Evolutionary conservation across 768 basidiomycete species (phyloP), one percentile per base, ranked within the genome.

Genomic region (Dioszegia crocea): DNA sequence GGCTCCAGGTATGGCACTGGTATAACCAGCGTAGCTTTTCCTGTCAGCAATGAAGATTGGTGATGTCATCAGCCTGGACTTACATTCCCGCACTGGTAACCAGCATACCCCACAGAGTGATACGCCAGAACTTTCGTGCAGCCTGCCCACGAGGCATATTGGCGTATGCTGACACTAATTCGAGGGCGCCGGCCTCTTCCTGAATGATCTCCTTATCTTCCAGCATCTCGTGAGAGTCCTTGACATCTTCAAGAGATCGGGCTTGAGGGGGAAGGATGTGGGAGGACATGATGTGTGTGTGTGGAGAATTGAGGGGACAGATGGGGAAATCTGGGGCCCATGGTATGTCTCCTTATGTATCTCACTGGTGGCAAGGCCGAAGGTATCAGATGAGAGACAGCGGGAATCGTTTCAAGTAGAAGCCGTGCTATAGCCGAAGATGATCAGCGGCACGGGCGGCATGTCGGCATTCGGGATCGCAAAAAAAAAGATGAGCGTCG

Each of bases 61-160:
- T 2, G 30, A n/a, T n/a, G n/a, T n/a, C n/a, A n/a, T n/a, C n/a
- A n/a, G n/a, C n/a, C n/a, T n/a, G 50, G 57, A 56, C 60, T 55
- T 31, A 61, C 55, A 61, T 46, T 33, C 60, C 60, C 30, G 55
- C 47, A 45, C 36, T 40, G 11, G 60, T 19, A 10, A 61, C 56
- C 12, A 43, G 14, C 5, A 61, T 30, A 29, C 60, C 60, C 10
- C 29, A 14, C 17, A 51, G 1, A 31, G 43, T 46, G 23, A 61
- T 12, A 40, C 56, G 60, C 55, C 39, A 57, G 44, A 61, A 61
- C 49, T 57, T 56, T n/a, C 60, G 54, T 16, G 55, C 48, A 2
- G 60, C 48, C 31, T 50, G 26, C 3, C 30, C 55, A 14, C 44
- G 41, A 17, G 54, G 40, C 24, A 57, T 14, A 26, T 38, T 40